Percentiles rank a stretch among this genome's conserved stretches.
Conservation (phyloP, 1,139 yeast genomes). For the Debaryomyces coudertii region DNA sequence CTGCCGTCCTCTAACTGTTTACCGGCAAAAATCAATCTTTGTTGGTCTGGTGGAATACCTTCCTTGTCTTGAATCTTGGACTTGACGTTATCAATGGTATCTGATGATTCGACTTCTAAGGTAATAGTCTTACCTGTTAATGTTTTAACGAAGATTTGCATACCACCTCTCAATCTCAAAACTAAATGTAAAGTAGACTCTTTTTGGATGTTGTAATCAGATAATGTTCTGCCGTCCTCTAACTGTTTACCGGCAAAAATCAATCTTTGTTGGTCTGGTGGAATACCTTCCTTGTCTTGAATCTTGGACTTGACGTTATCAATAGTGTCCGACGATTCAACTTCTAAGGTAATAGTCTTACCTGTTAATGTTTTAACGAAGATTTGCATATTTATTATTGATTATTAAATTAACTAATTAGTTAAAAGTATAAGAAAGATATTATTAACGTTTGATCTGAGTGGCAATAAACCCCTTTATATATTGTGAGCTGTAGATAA, state of each 20-base stretch:
- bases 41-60: slow-evolving; percentile 98
- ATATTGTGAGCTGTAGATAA: slow-evolving; percentile 5
- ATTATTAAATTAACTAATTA: slow-evolving; percentile 9
- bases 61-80: slow-evolving; percentile 97
- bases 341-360: slow-evolving; percentile 63
- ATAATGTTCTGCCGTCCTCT: slow-evolving; percentile 90
- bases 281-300: slow-evolving; percentile 97
- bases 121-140: slow-evolving; percentile 88
- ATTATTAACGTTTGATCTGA: background rate
- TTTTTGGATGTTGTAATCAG: slow-evolving; percentile 35
- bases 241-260: slow-evolving; percentile 98
- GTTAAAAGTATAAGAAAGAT: background rate
- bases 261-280: slow-evolving; percentile 97
- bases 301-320: slow-evolving; percentile 97
- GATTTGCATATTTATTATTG: slow-evolving; percentile 66
- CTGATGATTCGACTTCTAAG: slow-evolving; percentile 35
- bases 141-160: slow-evolving; percentile 99
- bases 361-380: slow-evolving; percentile 96
- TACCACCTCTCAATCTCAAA: slow-evolving; percentile 96
- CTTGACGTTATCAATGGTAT: slow-evolving; percentile 79
- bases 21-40: slow-evolving; percentile 98
- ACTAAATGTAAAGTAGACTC: slow-evolving; percentile 86
- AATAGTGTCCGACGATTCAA: slow-evolving; percentile 28
- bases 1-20: slow-evolving; percentile 98
- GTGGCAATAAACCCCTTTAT: slow-evolving; percentile 12